phyloP scores from a whole-genome alignment of 805 yeast genomes.

The Candida multigemmis region DNA sequence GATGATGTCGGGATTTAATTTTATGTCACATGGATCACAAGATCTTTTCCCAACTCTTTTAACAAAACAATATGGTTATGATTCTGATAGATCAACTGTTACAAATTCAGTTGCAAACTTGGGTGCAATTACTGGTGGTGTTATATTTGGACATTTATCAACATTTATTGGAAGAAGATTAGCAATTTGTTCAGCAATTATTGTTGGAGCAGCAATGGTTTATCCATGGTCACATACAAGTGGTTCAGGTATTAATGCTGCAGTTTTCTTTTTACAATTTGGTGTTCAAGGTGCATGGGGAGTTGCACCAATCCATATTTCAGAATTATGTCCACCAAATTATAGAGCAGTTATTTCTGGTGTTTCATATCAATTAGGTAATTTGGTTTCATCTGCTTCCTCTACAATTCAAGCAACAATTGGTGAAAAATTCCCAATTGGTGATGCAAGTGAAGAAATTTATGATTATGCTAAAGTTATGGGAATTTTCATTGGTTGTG shows the following conservation, averaged over 20 bases:
- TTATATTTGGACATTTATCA: constrained; percentile 49
- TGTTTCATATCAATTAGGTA: constrained; percentile 62
- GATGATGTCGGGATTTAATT: constrained; percentile 61
- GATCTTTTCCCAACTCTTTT: constrained; percentile 64
- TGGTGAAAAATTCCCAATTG: constrained; percentile 51
- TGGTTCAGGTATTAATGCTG: constrained; percentile 41
- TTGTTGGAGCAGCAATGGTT: constrained; percentile 49
- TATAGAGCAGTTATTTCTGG: constrained; percentile 58
- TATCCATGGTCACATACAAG: constrained; percentile 50
- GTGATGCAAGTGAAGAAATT: constrained; percentile 9
- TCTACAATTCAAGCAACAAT: constrained; percentile 62
- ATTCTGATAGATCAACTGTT: constrained; percentile 42
- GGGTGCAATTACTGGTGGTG: constrained; percentile 63
- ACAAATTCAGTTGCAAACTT: constrained; percentile 55
- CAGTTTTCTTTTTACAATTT: constrained; percentile 55
- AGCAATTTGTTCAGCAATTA: constrained; percentile 39
- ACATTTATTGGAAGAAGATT: constrained; percentile 55
- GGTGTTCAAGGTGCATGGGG: constrained; percentile 74
- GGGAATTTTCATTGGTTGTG: constrained; percentile 7
- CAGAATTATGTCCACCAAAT: constrained; percentile 44
- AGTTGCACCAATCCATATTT: constrained; percentile 51
- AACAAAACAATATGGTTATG: constrained; percentile 39
- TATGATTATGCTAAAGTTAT: constrained; percentile 49
- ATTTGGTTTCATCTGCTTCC: constrained; percentile 62
- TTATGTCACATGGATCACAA: constrained; percentile 68